Percentiles rank a stretch among this genome's conserved stretches.
These are phyloP conservation scores for Stemphylium beticola DNA, from an alignment of 2,329 filamentous ascomycete species.

Conservation along the genomic window DNA sequence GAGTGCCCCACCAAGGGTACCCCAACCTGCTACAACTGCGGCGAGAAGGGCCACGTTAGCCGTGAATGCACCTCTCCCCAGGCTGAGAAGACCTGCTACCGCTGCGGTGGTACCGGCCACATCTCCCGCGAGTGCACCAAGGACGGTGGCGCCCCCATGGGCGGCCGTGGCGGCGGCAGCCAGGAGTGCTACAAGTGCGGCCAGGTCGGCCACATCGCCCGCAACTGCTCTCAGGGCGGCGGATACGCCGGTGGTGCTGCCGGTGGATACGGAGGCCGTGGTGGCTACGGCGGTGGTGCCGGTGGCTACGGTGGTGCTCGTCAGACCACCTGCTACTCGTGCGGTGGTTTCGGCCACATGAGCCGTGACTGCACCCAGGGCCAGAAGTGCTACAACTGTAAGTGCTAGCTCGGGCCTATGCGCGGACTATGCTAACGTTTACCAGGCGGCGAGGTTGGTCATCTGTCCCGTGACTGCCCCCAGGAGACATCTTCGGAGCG, in stretches of 20 bases:
- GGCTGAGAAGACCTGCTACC: constrained; percentile 79
- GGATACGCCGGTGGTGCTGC: constrained; percentile 49
- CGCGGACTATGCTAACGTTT: constrained; percentile 30
- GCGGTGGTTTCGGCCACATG: constrained; percentile 96
- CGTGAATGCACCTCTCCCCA: constrained; percentile 89
- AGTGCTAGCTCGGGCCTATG: constrained; percentile 33
- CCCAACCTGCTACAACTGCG: constrained; percentile 58
- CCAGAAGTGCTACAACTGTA: constrained; percentile 99
- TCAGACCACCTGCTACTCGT: constrained; percentile 86
- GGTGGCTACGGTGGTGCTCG: constrained; percentile 54
- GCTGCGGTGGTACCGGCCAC: constrained; percentile 83
- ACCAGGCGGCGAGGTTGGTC: constrained; percentile 79
- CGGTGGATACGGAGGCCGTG: constrained; percentile 55
- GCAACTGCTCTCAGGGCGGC: constrained; percentile 77
- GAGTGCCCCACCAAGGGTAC: constrained; percentile 59
- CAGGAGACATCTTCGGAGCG: constrained; percentile 90
- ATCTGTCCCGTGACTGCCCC: constrained; percentile 94
- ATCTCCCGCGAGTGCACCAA: constrained; percentile 83
- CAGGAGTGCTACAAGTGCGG: constrained; percentile 97
- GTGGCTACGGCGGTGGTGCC: constrained; percentile 47
- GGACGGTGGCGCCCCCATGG: constrained; percentile 57
- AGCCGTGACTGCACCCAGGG: constrained; percentile 98
- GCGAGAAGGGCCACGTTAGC: constrained; percentile 60
- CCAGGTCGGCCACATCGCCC: constrained; percentile 94
- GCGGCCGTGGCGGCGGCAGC: constrained; percentile 52